Percentiles rank a stretch among this genome's conserved stretches.
These are phyloP conservation scores for Yamadazyma paraphyllophila DNA, from an alignment of 805 yeast genomes.

Conservation along the genomic window DNA sequence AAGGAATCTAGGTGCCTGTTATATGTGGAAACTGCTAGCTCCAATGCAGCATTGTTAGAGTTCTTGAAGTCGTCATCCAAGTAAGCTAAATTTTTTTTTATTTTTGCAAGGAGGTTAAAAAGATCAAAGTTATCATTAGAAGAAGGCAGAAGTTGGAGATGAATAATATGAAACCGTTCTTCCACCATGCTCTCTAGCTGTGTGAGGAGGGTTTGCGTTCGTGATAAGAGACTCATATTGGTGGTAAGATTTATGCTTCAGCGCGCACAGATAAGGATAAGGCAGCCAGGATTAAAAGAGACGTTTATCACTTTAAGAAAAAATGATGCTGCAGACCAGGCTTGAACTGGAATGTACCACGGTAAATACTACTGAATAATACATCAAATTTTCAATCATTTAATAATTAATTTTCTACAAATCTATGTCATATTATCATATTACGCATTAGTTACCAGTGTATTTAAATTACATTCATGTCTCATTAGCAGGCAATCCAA, in stretches of 20 bases:
- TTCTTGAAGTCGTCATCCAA: conserved; percentile 27
- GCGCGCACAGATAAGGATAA: background rate
- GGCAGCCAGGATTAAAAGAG: too few species aligned
- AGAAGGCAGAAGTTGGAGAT: conserved; percentile 36
- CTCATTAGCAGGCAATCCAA: background rate
- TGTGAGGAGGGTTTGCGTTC: conserved; percentile 20
- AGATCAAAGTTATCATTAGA: conserved; percentile 38
- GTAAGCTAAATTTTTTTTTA: conserved; percentile 26
- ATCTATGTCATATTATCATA: too few species aligned
- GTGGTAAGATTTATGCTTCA: background rate
- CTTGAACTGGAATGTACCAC: too few species aligned
- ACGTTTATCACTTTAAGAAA: too few species aligned
- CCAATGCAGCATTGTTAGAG: conserved; percentile 9
- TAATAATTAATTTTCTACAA: too few species aligned
- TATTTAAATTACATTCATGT: background rate
- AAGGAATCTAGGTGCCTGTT: conserved; percentile 17
- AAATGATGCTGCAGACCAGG: too few species aligned
- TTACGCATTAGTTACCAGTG: too few species aligned
- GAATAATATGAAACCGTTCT: conserved; percentile 8
- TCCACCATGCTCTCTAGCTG: conserved; percentile 20
- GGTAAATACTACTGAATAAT: too few species aligned
- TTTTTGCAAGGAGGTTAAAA: conserved; percentile 25
- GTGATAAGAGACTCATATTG: conserved; percentile 10
- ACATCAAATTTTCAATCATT: too few species aligned
- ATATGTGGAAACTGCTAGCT: conserved; percentile 16